Conservation (phyloP, 176 grass and related monocot species). For the Aechmea fasciata region DNA sequence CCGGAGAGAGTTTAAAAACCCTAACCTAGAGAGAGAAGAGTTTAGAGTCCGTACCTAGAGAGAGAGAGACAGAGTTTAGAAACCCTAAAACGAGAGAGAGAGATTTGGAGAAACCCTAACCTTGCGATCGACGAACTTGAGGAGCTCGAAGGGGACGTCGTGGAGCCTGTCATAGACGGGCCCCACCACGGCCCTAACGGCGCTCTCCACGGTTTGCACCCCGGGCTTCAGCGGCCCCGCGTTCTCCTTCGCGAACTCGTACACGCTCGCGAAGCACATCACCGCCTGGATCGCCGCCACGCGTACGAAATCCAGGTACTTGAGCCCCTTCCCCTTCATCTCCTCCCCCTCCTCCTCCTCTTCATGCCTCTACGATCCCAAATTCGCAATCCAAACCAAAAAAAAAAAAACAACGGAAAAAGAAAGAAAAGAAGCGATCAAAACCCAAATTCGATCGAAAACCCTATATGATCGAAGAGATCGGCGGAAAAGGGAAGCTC, state of each 20-base stretch:
- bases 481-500: not conserved
- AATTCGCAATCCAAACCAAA: not conserved
- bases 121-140: slow-evolving; percentile 75
- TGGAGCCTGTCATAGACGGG: slow-evolving; percentile 45
- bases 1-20: too few relatives aligned
- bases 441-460: too few relatives aligned
- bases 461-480: not conserved
- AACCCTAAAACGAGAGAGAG: too few relatives aligned
- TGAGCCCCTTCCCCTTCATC: slow-evolving; percentile 20
- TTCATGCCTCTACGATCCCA: slow-evolving; percentile 11
- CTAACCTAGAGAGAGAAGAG: too few relatives aligned
- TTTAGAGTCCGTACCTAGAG: too few relatives aligned
- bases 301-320: slow-evolving; percentile 56
- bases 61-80: not conserved
- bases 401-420: not conserved
- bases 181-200: slow-evolving; percentile 37
- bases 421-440: not conserved
- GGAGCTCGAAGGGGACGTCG: slow-evolving; percentile 45
- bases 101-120: slow-evolving; percentile 5
- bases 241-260: slow-evolving; percentile 71
- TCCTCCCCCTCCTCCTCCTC: not conserved
- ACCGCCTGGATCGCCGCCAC: slow-evolving; percentile 34
- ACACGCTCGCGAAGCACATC: slow-evolving; percentile 39
- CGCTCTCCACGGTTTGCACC: slow-evolving; percentile 54
- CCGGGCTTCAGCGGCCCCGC: slow-evolving; percentile 53